Conservation (phyloP, 2,329 filamentous ascomycete species). For the Scytalidium lignicola region DNA sequence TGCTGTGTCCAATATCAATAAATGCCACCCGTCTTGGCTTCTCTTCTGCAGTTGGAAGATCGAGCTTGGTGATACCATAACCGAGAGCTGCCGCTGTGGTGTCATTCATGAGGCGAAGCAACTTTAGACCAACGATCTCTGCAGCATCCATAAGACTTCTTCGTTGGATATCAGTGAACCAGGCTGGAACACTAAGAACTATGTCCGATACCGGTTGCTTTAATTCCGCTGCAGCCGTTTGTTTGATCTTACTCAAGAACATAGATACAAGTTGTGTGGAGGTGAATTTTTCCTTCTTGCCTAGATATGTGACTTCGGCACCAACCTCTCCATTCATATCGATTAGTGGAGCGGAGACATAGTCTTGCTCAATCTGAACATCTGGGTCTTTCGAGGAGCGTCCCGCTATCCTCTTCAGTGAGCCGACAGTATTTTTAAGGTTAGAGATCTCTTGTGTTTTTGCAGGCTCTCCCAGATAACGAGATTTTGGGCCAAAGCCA, state of each 20-base stretch:
- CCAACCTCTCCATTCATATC: slow-evolving; percentile 93
- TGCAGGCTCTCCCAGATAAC: slow-evolving; percentile 90
- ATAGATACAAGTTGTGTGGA: slow-evolving; percentile 90
- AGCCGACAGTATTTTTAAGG: slow-evolving; percentile 96
- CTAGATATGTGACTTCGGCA: slow-evolving; percentile 86
- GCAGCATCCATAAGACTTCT: slow-evolving; percentile 84
- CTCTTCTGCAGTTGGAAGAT: slow-evolving; percentile 84
- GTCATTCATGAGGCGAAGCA: slow-evolving; percentile 94
- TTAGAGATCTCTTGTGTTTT: slow-evolving; percentile 99
- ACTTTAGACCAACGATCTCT: slow-evolving; percentile 89
- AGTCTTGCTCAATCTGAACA: slow-evolving; percentile 87
- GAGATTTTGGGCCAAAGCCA: slow-evolving; percentile 87
- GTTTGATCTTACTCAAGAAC: slow-evolving; percentile 92
- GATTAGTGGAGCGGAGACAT: slow-evolving; percentile 76
- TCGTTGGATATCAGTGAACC: slow-evolving; percentile 95
- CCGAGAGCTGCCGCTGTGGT: slow-evolving; percentile 93
- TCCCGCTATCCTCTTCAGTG: slow-evolving; percentile 87
- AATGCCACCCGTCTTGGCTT: slow-evolving; percentile 87
- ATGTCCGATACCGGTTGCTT: slow-evolving; percentile 89
- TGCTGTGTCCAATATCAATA: slow-evolving; percentile 92
- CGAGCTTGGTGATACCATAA: slow-evolving; percentile 96
- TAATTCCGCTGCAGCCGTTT: slow-evolving; percentile 80
- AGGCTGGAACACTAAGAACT: slow-evolving; percentile 89
- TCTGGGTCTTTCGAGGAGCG: slow-evolving; percentile 86
- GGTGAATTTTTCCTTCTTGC: slow-evolving; percentile 94